Evolutionary conservation across 768 basidiomycete species (phyloP).

Genomic region (Podaxis mareebaensis): DNA sequence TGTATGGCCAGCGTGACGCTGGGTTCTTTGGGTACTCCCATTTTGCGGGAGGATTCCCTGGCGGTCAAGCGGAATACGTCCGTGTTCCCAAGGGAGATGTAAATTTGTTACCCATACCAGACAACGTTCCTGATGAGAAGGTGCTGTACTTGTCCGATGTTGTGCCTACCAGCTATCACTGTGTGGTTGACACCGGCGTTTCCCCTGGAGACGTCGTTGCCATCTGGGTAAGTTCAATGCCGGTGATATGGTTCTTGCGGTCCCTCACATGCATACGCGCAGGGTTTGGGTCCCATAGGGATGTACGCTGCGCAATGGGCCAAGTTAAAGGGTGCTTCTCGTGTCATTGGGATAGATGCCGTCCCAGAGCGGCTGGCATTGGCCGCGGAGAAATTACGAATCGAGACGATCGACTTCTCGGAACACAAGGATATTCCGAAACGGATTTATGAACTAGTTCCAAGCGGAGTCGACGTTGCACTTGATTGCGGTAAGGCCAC

Average conservation of each 20-base stretch:
- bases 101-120: slow-evolving; percentile 71
- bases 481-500: slow-evolving; percentile 45
- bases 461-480: slow-evolving; percentile 64
- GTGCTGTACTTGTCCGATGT: slow-evolving; percentile 60
- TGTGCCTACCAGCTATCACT: slow-evolving; percentile 73
- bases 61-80: slow-evolving; percentile 75
- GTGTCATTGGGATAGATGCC: slow-evolving; percentile 71
- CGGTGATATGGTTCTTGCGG: background rate
- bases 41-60: slow-evolving; percentile 72
- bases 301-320: slow-evolving; percentile 62
- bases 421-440: slow-evolving; percentile 50
- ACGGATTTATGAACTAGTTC: slow-evolving; percentile 58
- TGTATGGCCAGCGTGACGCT: slow-evolving; percentile 70
- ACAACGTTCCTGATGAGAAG: slow-evolving; percentile 62
- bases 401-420: slow-evolving; percentile 63
- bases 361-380: slow-evolving; percentile 48
- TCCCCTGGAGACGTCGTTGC: slow-evolving; percentile 69
- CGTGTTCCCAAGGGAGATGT: slow-evolving; percentile 71
- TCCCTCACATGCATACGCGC: background rate
- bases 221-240: slow-evolving; percentile 55
- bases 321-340: slow-evolving; percentile 64
- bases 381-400: slow-evolving; percentile 44
- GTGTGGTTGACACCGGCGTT: slow-evolving; percentile 74
- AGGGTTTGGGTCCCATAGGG: slow-evolving; percentile 71
- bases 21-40: slow-evolving; percentile 76